Conservation (phyloP, 2,329 filamentous ascomycete species). For the Colletotrichum falcatum region DNA sequence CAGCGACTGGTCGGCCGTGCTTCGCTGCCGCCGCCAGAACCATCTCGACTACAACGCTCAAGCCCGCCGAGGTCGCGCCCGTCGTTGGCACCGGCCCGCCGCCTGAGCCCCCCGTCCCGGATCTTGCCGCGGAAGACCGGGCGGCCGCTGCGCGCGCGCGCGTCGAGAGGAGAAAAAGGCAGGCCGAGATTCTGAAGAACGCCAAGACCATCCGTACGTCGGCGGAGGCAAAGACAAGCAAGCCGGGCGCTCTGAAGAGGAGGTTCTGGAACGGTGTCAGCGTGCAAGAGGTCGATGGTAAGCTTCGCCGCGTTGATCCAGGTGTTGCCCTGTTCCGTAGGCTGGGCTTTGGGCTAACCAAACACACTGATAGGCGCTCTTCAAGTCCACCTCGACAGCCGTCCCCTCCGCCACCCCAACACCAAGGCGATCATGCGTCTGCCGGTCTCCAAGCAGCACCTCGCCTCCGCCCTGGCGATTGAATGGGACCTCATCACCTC, state of each 20-base stretch:
- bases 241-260: conserved; percentile 66
- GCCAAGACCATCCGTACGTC: conserved; percentile 60
- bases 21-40: conserved; percentile 47
- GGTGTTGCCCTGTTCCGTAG: not conserved
- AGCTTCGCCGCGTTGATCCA: conserved; percentile 34
- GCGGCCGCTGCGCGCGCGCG: conserved; percentile 50
- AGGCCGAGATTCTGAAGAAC: conserved; percentile 66
- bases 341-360: not conserved
- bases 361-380: conserved; percentile 52
- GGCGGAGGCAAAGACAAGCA: conserved; percentile 49
- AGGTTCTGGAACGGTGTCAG: conserved; percentile 91
- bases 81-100: conserved; percentile 70
- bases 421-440: conserved; percentile 79
- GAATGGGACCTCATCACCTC: conserved; percentile 93
- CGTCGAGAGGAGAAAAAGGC: conserved; percentile 63
- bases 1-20: conserved; percentile 44
- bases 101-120: conserved; percentile 65
- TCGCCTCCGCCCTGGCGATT: conserved; percentile 86
- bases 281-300: conserved; percentile 76
- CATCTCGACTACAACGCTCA: conserved; percentile 45
- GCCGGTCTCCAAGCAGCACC: conserved; percentile 80
- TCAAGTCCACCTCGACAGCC: conserved; percentile 79
- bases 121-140: conserved; percentile 50
- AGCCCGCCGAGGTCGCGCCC: conserved; percentile 62
- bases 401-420: conserved; percentile 82